These are phyloP conservation scores for Fusarium sp. DNA, from an alignment of 2,329 filamentous ascomycete genomes.

Conservation along the genomic window DNA sequence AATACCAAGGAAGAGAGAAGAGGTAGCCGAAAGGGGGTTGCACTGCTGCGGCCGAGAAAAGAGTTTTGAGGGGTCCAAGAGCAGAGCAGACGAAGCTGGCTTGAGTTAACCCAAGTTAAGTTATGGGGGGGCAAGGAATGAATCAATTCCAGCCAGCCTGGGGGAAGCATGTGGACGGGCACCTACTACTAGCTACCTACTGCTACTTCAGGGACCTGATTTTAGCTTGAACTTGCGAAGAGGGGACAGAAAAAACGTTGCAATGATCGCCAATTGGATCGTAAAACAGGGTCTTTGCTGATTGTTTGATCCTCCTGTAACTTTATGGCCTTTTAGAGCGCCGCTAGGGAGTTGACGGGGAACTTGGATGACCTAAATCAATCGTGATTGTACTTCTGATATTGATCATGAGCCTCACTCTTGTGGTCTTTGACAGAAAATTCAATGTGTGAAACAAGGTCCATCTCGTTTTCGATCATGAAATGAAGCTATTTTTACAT, in stretches of 20 bases:
- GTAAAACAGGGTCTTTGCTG: conserved; percentile 10
- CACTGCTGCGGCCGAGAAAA: conserved; percentile 23
- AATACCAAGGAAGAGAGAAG: conserved; percentile 1
- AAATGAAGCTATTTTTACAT: neutral
- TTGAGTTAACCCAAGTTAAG: neutral
- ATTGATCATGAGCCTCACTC: neutral
- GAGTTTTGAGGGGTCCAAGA: conserved; percentile 29
- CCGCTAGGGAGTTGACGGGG: neutral
- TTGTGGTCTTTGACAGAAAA: neutral
- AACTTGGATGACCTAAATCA: neutral
- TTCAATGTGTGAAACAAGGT: neutral
- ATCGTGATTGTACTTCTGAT: neutral
- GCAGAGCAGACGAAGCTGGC: conserved; percentile 3
- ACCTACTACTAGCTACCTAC: neutral
- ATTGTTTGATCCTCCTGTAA: conserved; percentile 17
- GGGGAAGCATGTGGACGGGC: conserved; percentile 12
- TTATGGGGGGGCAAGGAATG: neutral
- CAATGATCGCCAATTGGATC: conserved; percentile 28
- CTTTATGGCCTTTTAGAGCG: conserved; percentile 6
- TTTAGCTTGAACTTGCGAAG: conserved; percentile 11
- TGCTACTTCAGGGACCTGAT: conserved; percentile 13
- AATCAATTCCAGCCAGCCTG: neutral
- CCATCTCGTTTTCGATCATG: neutral
- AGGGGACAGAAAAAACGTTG: conserved; percentile 13
- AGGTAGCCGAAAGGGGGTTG: conserved; percentile 27